Base-by-base conservation (phyloP, 2,329 filamentous ascomycete genomes). In the Escovopsis weberi region DNA sequence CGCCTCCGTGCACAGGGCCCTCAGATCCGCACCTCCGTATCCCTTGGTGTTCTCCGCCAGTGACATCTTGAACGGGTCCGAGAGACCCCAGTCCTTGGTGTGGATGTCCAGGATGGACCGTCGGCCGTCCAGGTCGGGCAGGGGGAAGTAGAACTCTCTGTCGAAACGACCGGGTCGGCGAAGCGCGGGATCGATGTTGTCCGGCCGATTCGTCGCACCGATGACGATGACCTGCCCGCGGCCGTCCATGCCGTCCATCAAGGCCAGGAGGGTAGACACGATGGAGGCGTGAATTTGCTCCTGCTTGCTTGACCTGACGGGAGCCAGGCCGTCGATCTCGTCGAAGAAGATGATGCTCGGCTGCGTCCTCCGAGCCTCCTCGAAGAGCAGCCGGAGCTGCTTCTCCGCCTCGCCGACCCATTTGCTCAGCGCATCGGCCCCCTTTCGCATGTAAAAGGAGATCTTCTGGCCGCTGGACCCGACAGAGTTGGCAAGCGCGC, bases 261-360 rank as follows among this genome's bases (percentile, higher is more conserved):
- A 64, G 1, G 88, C 88, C 46, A 95, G 68, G n/a, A 95, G 66
- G 1, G 88, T 95, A 2, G 88, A 93, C 12, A 95, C 89, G 49
- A 98, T 98, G 2, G 89, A 96, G 6, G 91, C 87, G 62, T 98
- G 91, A 46, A 96, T 96, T 63, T 98, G 91, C 59, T 98, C 91
- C 64, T 96, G 89, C 61, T 96, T 96, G 63, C 89, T 95, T 11
- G 91, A 96, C 53, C 91, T 77, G 32, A 96, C 91, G 41, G 91
- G 93, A 3, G 91, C 91, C 49, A 98, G 71, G 43, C 91, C 91
- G 64, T 98, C 91, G 51, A 98, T 98, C 61, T 98, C 91, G 59
- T 98, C 91, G 53, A 98, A 96, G 68, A 98, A 98, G 60, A 98
- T 98, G 62, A 98, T 98, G 60, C 89, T 96, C 0, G 91, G 91